Evolutionary conservation across 305 asterid species (phyloP).

Genomic region (Nicotiana rustica): DNA sequence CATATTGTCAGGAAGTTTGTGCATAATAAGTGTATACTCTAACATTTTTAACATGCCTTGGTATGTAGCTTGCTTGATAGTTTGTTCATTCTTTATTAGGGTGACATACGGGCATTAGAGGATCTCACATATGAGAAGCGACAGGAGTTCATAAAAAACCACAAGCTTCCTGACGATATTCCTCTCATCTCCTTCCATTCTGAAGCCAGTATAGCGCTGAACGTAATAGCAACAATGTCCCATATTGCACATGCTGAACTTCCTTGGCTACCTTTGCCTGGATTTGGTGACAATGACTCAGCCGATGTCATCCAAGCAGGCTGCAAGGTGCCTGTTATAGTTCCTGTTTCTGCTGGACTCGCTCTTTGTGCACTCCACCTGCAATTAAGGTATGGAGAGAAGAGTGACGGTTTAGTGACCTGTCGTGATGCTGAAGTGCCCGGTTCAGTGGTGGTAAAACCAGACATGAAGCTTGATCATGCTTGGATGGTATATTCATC

Average conservation of each 20-base stretch:
- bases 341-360: slow-evolving; percentile 81
- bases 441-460: slow-evolving; percentile 84
- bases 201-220: slow-evolving; percentile 72
- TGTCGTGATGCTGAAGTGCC: slow-evolving; percentile 98
- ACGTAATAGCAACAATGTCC: slow-evolving; percentile 79
- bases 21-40: background rate
- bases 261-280: slow-evolving; percentile 64
- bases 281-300: slow-evolving; percentile 44
- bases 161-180: slow-evolving; percentile 72
- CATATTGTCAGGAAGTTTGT: background rate
- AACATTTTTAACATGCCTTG: background rate
- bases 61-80: background rate
- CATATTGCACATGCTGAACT: slow-evolving; percentile 91
- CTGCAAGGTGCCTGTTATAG: slow-evolving; percentile 70
- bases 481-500: slow-evolving; percentile 94
- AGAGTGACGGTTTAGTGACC: slow-evolving; percentile 90
- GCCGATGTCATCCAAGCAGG: slow-evolving; percentile 52
- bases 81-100: slow-evolving; percentile 51
- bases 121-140: slow-evolving; percentile 88
- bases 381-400: slow-evolving; percentile 83
- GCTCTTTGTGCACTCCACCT: slow-evolving; percentile 79
- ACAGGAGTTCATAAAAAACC: slow-evolving; percentile 68
- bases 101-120: slow-evolving; percentile 84
- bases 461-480: slow-evolving; percentile 78
- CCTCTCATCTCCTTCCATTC: slow-evolving; percentile 87